Evolutionary conservation across 2,329 filamentous ascomycete genomes (phyloP), one percentile per base, ranked within the genome.

Genomic region (Helotiales sp.): DNA sequence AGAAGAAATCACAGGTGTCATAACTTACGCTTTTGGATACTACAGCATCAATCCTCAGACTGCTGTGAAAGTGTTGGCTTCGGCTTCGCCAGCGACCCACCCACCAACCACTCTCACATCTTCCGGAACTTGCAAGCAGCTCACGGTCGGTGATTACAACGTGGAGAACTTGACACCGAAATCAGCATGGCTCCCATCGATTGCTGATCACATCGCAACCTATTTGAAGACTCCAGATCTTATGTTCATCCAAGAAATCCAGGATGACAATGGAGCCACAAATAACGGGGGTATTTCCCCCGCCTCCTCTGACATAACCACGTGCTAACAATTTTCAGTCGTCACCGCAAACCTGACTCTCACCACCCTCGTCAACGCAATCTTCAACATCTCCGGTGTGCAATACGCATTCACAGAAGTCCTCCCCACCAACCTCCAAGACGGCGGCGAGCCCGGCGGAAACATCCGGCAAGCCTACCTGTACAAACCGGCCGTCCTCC

Each of bases 381-480:
- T 92, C 73, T 77, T 76, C 2, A 78, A 82, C 10, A 82, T 80
- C 43, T 84, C 84, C 26, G 80, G 85, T 1, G 77, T 82, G 10
- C 72, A 77, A 49, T 93, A 93, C 78, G 79, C 81, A 47, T 92
- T 85, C 74, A 80, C 84, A 30, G 84, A 88, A 69, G 83, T 92
- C 64, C 82, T 80, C 50, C 89, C 90, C 1, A 78, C 84, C 37
- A 80, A 91, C 75, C 82, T 85, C 77, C 72, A 83, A 69, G 89
- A 92, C 70, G 90, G 90, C 66, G 90, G 90, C 37, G 79, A 86
- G 68, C 87, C 88, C 1, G 90, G 90, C 15, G 89, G 89, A 43
- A 92, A 93, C 80, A 92, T 93, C 77, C 89, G 90, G 52, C 81
- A 82, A 55, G 89, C 89, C 0, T 93, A 91, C 78, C 82, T 93